phyloP scores from a whole-genome alignment of 140 eudicot species.

The Senecio squalidus region DNA sequence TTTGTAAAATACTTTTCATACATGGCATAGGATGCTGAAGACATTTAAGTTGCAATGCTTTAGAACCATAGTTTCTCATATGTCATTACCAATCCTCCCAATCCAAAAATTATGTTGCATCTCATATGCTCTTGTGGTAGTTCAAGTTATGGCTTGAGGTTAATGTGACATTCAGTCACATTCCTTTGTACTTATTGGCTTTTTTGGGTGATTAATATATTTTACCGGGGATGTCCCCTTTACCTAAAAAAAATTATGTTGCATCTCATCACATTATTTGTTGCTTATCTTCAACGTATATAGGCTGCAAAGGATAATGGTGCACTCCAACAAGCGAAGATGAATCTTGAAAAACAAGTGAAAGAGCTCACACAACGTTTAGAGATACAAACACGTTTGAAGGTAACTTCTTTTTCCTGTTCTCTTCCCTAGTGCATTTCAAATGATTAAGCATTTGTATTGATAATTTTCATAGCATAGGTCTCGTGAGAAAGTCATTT shows the following conservation, averaged over 20 bases:
- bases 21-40: neutral
- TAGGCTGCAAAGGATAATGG: conserved; percentile 91
- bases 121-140: too few relatives aligned
- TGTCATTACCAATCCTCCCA: neutral
- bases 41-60: conserved; percentile 3
- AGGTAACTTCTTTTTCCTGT: conserved; percentile 48
- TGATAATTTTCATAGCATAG: neutral
- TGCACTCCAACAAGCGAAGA: conserved; percentile 78
- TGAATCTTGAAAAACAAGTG: conserved; percentile 77
- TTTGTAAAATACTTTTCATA: too few relatives aligned
- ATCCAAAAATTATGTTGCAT: conserved; percentile 5
- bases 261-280: neutral
- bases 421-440: neutral
- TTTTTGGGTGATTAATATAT: too few relatives aligned
- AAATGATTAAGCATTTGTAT: conserved; percentile 9
- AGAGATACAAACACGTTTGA: conserved; percentile 69
- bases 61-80: conserved; percentile 13
- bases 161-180: too few relatives aligned
- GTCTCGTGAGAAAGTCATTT: conserved; percentile 1
- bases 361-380: conserved; percentile 79
- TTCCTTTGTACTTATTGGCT: too few relatives aligned
- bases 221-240: too few relatives aligned
- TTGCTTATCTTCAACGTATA: conserved; percentile 18
- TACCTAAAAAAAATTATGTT: too few relatives aligned
- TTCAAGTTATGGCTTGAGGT: too few relatives aligned